Evolutionary conservation across 2,329 filamentous ascomycete genomes (phyloP).

Genomic region (Nothophaeocryptopus gaeumannii): DNA sequence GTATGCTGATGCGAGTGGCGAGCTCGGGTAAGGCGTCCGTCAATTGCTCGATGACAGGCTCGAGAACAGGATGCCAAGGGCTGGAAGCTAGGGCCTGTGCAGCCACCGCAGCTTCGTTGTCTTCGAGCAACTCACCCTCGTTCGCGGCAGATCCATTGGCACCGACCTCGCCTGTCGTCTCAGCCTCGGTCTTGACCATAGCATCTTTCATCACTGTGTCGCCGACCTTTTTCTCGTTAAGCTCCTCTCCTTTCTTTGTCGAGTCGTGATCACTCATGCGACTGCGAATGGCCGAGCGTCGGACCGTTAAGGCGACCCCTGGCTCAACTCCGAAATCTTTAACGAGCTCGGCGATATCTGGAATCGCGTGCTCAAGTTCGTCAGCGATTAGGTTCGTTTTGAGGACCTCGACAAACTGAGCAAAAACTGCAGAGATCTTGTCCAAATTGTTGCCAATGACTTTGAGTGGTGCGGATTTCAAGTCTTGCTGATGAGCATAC

Average conservation of each 20-base stretch:
- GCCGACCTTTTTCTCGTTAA: constrained; percentile 28
- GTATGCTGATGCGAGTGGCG: constrained; percentile 69
- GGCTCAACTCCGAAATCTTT: constrained; percentile 75
- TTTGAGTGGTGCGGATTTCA: constrained; percentile 78
- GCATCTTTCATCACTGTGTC: constrained; percentile 38
- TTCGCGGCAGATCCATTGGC: neutral
- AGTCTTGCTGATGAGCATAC: constrained; percentile 73
- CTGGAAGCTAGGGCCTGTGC: constrained; percentile 8
- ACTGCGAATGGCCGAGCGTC: constrained; percentile 68
- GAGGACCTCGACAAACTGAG: constrained; percentile 85
- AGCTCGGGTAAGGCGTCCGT: constrained; percentile 58
- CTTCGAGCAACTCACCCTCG: constrained; percentile 5
- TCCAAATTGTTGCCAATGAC: constrained; percentile 84
- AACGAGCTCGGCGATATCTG: constrained; percentile 70
- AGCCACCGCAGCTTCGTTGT: constrained; percentile 1
- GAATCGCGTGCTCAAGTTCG: constrained; percentile 76
- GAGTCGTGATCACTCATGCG: constrained; percentile 52
- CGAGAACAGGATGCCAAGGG: constrained; percentile 67
- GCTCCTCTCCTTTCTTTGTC: constrained; percentile 34
- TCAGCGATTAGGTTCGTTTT: constrained; percentile 72
- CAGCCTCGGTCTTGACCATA: constrained; percentile 9
- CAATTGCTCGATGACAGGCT: constrained; percentile 69
- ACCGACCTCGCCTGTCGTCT: constrained; percentile 12
- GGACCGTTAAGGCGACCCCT: constrained; percentile 79
- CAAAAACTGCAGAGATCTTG: constrained; percentile 79